Evolutionary conservation across 2,329 filamentous ascomycete genomes (phyloP), one percentile per base, ranked within the genome.

Genomic region (Drechslerella stenobrocha): DNA sequence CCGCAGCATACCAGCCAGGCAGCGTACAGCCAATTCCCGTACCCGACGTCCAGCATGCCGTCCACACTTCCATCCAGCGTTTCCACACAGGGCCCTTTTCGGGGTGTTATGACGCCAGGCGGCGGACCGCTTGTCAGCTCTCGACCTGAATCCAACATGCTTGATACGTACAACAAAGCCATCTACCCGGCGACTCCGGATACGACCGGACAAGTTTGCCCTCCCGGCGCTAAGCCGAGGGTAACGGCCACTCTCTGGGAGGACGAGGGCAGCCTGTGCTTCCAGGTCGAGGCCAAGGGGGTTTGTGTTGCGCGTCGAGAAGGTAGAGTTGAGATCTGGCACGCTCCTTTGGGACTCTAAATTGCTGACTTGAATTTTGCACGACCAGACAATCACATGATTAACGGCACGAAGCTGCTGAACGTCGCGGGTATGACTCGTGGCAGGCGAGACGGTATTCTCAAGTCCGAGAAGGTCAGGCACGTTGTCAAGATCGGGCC

Each of bases 351-450:
- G 20, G 26, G 45, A 26, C 22, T 59, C 46, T 22, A 55, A 32
- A 52, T 34, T 46, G 57, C 60, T 57, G 48, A 45, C n/a, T 22
- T 48, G 44, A 57, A 46, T 45, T 28, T 60, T 71, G 66, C 52
- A 48, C 35, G 40, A 58, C 51, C 70, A 95, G 92, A 96, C 74
- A 97, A 96, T 77, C 90, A 96, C 78, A 96, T 98, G 89, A 96
- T 98, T 77, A 98, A 97, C 74, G 93, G 93, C 15, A 98, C 93
- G 0, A 98, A 97, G 77, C 81, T 98, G 60, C 80, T 97, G 61
- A 98, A 98, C 72, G 93, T 98, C 53, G 93, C 93, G 51, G 92
- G 93, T 9, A 98, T 98, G 93, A 98, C 93, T 11, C 84, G 93
- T 76, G 93, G 93, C 58, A 87, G 93, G 71, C 84, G 93, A 74